phyloP scores from a whole-genome alignment of 345 rosid genomes.

The Mallotus nudiflorus region DNA sequence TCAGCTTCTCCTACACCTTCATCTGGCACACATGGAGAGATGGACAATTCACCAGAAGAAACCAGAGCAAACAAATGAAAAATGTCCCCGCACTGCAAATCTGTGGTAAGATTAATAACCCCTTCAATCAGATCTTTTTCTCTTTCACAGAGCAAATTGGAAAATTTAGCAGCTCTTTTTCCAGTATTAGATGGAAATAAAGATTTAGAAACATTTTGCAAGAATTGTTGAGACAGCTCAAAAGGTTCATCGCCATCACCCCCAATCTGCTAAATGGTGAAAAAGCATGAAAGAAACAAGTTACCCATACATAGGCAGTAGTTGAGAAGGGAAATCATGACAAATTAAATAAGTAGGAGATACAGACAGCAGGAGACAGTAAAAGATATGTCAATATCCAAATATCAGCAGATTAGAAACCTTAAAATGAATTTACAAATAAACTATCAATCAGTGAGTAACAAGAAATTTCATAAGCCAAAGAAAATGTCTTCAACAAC shows the following conservation, averaged over 20 bases:
- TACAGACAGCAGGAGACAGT: background rate
- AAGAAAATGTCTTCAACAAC: too few relatives aligned
- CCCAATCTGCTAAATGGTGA: slow-evolving; percentile 63
- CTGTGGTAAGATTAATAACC: slow-evolving; percentile 53
- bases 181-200: slow-evolving; percentile 80
- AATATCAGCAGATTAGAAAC: background rate
- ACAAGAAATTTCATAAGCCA: background rate
- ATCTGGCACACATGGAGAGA: slow-evolving; percentile 68
- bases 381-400: background rate
- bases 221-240: slow-evolving; percentile 73
- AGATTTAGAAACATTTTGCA: slow-evolving; percentile 71
- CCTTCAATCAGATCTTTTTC: slow-evolving; percentile 58
- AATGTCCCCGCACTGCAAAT: slow-evolving; percentile 92
- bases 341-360: background rate
- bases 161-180: slow-evolving; percentile 74
- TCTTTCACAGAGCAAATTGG: slow-evolving; percentile 61
- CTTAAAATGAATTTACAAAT: background rate
- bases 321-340: background rate
- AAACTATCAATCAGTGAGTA: background rate
- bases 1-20: slow-evolving; percentile 97
- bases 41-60: slow-evolving; percentile 69
- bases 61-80: slow-evolving; percentile 70
- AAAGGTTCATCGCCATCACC: slow-evolving; percentile 77
- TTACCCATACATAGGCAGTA: background rate
- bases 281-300: background rate